Conservation (phyloP, 1,284 basidiomycete species). For the Ceratobasidium sp. region DNA sequence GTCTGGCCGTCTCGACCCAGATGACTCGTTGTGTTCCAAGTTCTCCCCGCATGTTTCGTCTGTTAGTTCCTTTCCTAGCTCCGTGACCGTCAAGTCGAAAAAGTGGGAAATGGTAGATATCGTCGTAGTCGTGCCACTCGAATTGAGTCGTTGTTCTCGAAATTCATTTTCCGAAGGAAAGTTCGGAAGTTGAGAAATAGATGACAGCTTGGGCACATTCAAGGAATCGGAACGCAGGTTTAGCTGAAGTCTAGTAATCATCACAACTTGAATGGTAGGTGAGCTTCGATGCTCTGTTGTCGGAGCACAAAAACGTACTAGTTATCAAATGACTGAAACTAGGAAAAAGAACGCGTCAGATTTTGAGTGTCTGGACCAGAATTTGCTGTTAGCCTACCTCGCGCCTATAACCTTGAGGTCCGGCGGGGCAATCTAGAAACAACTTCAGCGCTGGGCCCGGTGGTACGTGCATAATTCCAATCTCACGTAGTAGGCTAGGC, state of each 20-base stretch:
- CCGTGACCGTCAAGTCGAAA: slow-evolving; percentile 23
- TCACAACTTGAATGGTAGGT: slow-evolving; percentile 16
- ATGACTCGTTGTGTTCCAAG: too few species aligned
- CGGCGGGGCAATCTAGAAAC: slow-evolving; percentile 15
- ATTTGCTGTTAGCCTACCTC: slow-evolving; percentile 26
- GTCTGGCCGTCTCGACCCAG: too few species aligned
- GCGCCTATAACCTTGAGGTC: slow-evolving; percentile 39
- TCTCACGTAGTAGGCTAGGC: slow-evolving; percentile 29
- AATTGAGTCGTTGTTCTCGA: background rate
- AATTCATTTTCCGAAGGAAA: background rate
- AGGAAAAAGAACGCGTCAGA: background rate
- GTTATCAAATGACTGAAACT: slow-evolving; percentile 43
- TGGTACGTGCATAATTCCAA: background rate
- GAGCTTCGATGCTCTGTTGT: too few species aligned
- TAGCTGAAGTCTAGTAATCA: slow-evolving; percentile 39
- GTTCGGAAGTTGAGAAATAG: background rate
- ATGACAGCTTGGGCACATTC: background rate
- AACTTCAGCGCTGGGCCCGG: background rate
- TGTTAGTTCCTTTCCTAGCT: slow-evolving; percentile 29
- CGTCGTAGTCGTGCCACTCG: slow-evolving; percentile 3
- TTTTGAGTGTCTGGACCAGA: too few species aligned
- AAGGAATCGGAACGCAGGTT: slow-evolving; percentile 40
- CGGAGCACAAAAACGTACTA: too few species aligned
- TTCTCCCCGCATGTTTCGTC: background rate
- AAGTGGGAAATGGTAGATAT: slow-evolving; percentile 24